A percentile compares a stretch with the other conserved stretches of the same genome.
These are phyloP conservation scores for Pseudogymnoascus sp. DNA, from an alignment of 2,329 filamentous ascomycete species.

Conservation along the genomic window DNA sequence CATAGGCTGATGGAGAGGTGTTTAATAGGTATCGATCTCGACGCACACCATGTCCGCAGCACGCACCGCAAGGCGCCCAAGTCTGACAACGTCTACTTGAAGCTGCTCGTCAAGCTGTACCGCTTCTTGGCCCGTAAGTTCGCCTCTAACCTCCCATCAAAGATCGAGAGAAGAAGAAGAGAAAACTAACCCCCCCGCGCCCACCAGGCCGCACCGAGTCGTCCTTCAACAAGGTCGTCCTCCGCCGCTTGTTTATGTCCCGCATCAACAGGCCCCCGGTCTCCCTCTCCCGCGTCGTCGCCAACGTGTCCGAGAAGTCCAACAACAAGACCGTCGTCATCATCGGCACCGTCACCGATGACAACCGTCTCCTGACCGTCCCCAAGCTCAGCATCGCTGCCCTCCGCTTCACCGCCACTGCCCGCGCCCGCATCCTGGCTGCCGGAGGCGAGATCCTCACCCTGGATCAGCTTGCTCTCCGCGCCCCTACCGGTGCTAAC, in stretches of 20 bases:
- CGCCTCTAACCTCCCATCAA: neutral
- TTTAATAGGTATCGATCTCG: conserved; percentile 62
- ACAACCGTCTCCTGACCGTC: conserved; percentile 84
- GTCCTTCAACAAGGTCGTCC: conserved; percentile 97
- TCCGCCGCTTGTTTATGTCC: conserved; percentile 96
- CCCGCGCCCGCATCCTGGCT: conserved; percentile 84
- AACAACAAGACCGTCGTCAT: conserved; percentile 85
- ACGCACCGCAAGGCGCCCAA: conserved; percentile 90
- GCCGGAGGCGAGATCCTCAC: conserved; percentile 94
- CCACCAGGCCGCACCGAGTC: conserved; percentile 81
- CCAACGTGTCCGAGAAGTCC: conserved; percentile 55
- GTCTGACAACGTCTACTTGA: conserved; percentile 96
- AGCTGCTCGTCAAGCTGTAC: conserved; percentile 97
- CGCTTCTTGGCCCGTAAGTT: conserved; percentile 89
- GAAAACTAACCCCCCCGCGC: conserved; percentile 11
- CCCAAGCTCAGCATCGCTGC: conserved; percentile 93
- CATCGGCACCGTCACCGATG: conserved; percentile 92
- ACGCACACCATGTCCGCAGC: conserved; percentile 59
- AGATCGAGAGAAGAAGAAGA: neutral
- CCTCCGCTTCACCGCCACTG: conserved; percentile 92
- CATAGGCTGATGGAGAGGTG: conserved; percentile 53
- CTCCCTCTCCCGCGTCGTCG: conserved; percentile 82
- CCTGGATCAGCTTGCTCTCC: conserved; percentile 92
- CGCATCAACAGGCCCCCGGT: conserved; percentile 96
- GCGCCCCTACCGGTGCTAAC: conserved; percentile 92